A percentile compares a stretch with the other conserved stretches of the same genome.
Conservation (phyloP, 352 stramenopile genomes). For the Blastocystis sp. region DNA sequence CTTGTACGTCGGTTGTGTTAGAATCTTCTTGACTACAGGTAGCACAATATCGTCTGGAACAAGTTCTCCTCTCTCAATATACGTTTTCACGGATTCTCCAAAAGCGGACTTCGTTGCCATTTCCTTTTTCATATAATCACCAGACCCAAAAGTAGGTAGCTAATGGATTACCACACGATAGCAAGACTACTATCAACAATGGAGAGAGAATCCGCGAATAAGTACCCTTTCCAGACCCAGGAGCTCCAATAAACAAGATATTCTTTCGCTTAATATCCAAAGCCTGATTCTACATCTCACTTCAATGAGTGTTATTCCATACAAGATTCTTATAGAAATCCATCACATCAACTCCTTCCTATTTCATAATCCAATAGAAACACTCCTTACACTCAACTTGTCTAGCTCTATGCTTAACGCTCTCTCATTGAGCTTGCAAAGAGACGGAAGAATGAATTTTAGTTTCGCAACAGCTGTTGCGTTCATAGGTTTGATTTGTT, state of each 20-base stretch:
- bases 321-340: conserved; percentile 52
- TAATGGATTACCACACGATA: not conserved
- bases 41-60: conserved; percentile 61
- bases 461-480: conserved; percentile 38
- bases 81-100: conserved; percentile 34
- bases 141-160: conserved; percentile 48
- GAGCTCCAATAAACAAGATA: conserved; percentile 57
- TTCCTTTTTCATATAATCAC: conserved; percentile 62
- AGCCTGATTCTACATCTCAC: conserved; percentile 39
- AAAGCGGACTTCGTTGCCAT: conserved; percentile 12
- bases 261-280: conserved; percentile 59
- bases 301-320: not conserved
- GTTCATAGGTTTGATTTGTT: conserved; percentile 2
- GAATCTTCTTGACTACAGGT: not conserved
- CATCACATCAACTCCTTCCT: conserved; percentile 45
- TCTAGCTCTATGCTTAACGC: conserved; percentile 38
- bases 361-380: not conserved
- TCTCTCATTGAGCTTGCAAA: conserved; percentile 15
- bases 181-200: conserved; percentile 3
- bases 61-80: not conserved
- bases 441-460: conserved; percentile 47
- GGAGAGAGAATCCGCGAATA: conserved; percentile 59
- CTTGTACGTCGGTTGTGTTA: conserved; percentile 39
- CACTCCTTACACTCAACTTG: conserved; percentile 5
- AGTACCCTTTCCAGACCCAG: conserved; percentile 57